Percentiles rank a stretch among this genome's conserved stretches.
Evolutionary conservation across 305 asterid genomes (phyloP).

Genomic region (Solanum chacoense): DNA sequence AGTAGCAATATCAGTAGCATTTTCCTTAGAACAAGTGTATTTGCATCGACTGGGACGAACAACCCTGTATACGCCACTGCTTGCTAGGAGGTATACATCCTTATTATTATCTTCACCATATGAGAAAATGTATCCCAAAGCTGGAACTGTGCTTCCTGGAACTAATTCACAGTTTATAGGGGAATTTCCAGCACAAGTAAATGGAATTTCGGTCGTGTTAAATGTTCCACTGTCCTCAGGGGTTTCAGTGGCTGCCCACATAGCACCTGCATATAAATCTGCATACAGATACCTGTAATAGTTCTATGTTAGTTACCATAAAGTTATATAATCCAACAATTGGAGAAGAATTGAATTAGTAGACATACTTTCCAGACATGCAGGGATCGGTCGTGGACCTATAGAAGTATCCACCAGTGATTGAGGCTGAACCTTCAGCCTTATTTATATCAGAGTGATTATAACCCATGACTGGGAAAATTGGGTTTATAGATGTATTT

Average conservation of each 20-base stretch:
- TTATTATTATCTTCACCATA: conserved; percentile 65
- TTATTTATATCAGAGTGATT: conserved; percentile 58
- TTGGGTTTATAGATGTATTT: conserved; percentile 43
- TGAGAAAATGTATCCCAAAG: conserved; percentile 72
- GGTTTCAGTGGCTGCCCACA: conserved; percentile 66
- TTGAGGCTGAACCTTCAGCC: conserved; percentile 70
- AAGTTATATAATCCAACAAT: neutral
- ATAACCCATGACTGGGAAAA: conserved; percentile 82
- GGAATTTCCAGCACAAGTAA: conserved; percentile 61
- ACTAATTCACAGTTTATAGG: conserved; percentile 51
- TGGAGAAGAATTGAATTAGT: neutral
- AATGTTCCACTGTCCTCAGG: conserved; percentile 58
- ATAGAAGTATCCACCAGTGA: conserved; percentile 78
- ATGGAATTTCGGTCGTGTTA: conserved; percentile 30
- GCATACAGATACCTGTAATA: conserved; percentile 59
- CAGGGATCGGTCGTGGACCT: conserved; percentile 73
- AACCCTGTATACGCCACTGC: conserved; percentile 78
- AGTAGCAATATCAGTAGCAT: conserved; percentile 12
- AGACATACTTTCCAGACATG: conserved; percentile 54
- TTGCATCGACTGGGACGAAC: conserved; percentile 73
- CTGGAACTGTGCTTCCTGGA: conserved; percentile 45
- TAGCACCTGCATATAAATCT: conserved; percentile 60
- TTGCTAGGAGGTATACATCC: conserved; percentile 58
- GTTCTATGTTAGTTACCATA: neutral
- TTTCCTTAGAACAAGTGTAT: conserved; percentile 49